Percentiles rank a stretch among this genome's conserved stretches.
phyloP scores from a whole-genome alignment of 352 stramenopile species.

The Globisporangium takayamanum region DNA sequence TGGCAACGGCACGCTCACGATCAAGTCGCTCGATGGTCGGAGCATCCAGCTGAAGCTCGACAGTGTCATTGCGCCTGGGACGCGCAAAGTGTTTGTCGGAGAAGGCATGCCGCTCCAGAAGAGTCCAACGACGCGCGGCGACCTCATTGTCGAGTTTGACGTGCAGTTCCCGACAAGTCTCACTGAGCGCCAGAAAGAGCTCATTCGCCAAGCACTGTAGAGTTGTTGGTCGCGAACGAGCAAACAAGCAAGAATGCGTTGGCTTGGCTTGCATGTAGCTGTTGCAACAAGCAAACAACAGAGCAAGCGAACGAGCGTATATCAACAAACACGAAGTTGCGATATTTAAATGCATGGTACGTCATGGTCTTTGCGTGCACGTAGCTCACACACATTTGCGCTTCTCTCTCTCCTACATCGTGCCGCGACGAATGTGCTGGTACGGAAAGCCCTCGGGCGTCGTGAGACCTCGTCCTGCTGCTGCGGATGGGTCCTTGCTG shows the following conservation, averaged over 20 bases:
- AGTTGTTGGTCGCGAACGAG: slow-evolving; percentile 1
- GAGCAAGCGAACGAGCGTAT: too few species aligned
- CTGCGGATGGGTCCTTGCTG: slow-evolving; percentile 19
- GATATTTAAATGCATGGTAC: too few species aligned
- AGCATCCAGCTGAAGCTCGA: slow-evolving; percentile 87
- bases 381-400: too few species aligned
- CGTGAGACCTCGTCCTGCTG: slow-evolving; percentile 7
- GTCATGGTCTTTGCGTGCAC: too few species aligned
- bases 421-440: slow-evolving; percentile 68
- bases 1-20: slow-evolving; percentile 84
- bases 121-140: slow-evolving; percentile 70
- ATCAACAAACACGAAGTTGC: too few species aligned
- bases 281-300: too few species aligned
- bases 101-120: slow-evolving; percentile 96
- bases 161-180: slow-evolving; percentile 94
- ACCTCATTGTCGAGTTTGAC: slow-evolving; percentile 95
- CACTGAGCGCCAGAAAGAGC: slow-evolving; percentile 60
- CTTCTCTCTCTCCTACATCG: slow-evolving; percentile 38
- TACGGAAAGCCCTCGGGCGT: slow-evolving; percentile 49
- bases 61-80: slow-evolving; percentile 88
- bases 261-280: too few species aligned
- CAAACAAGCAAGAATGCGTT: not conserved
- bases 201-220: slow-evolving; percentile 71
- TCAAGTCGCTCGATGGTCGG: slow-evolving; percentile 93
- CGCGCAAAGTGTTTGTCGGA: slow-evolving; percentile 88